Conservation (phyloP, 176 grass and related monocot species). For the Zea mays region DNA sequence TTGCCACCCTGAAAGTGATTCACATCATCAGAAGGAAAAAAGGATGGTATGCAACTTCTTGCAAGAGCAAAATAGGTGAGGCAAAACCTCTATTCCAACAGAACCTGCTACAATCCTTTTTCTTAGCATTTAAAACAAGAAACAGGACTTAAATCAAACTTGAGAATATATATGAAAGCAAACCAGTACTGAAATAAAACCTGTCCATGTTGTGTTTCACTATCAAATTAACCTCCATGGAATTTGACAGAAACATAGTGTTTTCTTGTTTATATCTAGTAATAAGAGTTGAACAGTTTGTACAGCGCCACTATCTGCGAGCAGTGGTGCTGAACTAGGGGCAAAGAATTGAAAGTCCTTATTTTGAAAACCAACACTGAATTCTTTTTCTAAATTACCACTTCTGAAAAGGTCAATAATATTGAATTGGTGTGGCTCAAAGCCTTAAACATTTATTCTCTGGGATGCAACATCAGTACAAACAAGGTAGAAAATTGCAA, state of each 20-base stretch:
- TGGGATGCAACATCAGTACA: neutral
- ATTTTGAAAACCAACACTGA: constrained; percentile 11
- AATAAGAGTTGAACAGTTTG: constrained; percentile 20
- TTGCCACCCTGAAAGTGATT: constrained; percentile 61
- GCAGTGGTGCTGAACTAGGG: too few relatives aligned
- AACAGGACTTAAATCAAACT: neutral
- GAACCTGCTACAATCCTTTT: neutral
- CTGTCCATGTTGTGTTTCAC: constrained; percentile 10
- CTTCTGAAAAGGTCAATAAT: neutral
- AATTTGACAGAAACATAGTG: neutral
- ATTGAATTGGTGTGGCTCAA: neutral
- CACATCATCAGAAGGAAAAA: constrained; percentile 4
- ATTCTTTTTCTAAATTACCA: neutral
- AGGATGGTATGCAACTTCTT: neutral
- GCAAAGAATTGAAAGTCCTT: too few relatives aligned
- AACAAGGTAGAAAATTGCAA: neutral
- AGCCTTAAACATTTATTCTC: neutral
- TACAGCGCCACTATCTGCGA: neutral
- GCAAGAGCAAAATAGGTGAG: neutral
- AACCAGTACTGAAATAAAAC: neutral
- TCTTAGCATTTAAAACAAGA: neutral
- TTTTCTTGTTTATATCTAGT: neutral
- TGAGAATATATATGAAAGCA: constrained; percentile 15
- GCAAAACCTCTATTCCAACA: neutral
- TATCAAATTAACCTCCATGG: neutral